Percentiles rank a stretch among this genome's conserved stretches.
Evolutionary conservation across 352 stramenopile species (phyloP).

Genomic region (Stramenopiles sp.): DNA sequence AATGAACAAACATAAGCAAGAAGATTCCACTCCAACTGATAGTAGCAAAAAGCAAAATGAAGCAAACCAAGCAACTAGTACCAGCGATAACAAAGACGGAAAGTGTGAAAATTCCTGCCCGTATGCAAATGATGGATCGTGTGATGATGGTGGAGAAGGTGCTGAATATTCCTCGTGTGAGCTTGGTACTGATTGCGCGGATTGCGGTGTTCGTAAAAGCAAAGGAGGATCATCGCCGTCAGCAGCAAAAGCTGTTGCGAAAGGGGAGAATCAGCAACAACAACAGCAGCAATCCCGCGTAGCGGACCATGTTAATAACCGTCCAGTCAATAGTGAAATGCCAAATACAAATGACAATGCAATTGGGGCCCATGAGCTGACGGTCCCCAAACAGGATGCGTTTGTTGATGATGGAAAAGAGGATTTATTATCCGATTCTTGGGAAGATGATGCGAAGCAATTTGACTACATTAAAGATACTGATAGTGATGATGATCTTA

Average conservation of each 20-base stretch:
- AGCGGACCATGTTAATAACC: too few species aligned
- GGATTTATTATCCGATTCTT: not conserved
- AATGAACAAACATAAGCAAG: not conserved
- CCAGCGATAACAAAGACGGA: not conserved
- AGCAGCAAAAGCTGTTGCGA: too few species aligned
- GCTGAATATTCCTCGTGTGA: slow-evolving; percentile 3
- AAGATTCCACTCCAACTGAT: not conserved
- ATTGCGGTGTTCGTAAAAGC: not conserved
- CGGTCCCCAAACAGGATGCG: not conserved
- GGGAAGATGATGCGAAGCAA: not conserved
- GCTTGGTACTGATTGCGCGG: not conserved
- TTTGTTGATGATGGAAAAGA: not conserved
- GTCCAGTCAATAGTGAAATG: too few species aligned
- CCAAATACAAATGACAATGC: not conserved
- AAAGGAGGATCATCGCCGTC: not conserved
- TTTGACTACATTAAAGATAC: slow-evolving; percentile 3
- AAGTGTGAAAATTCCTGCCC: not conserved
- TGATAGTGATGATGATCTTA: not conserved
- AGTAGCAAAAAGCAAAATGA: not conserved
- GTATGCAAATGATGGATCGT: slow-evolving; percentile 7
- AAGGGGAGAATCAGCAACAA: too few species aligned
- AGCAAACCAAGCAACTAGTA: not conserved
- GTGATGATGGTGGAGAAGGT: not conserved
- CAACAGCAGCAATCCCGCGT: too few species aligned
- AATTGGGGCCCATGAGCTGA: not conserved